phyloP scores from a whole-genome alignment of 331 rosid genomes.

The Rhamnella rubrinervis region DNA sequence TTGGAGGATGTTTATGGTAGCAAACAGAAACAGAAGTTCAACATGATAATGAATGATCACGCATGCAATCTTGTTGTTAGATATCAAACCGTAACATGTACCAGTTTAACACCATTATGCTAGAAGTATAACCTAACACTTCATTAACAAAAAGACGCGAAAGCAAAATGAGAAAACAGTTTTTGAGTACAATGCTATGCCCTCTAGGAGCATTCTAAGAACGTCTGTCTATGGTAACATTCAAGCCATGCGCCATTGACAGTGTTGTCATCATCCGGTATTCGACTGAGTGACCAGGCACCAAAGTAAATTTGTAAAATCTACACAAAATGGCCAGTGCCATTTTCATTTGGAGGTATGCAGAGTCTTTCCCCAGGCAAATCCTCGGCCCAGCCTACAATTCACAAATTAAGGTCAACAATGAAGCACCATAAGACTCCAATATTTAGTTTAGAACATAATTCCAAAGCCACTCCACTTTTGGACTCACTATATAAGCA shows the following conservation, averaged over 20 bases:
- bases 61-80: no score
- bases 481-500: background rate
- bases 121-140: no score
- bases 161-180: no score
- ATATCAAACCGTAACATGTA: no score
- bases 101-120: no score
- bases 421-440: background rate
- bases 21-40: no score
- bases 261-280: slow-evolving; percentile 93
- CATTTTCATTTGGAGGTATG: slow-evolving; percentile 96
- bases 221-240: slow-evolving; percentile 32
- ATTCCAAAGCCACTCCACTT: background rate
- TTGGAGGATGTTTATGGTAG: no score
- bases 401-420: slow-evolving; percentile 10
- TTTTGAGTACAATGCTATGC: no score
- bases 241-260: slow-evolving; percentile 86
- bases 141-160: no score
- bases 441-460: background rate
- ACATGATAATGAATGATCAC: no score
- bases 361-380: slow-evolving; percentile 95
- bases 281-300: slow-evolving; percentile 61
- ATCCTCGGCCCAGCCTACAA: slow-evolving; percentile 91
- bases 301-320: slow-evolving; percentile 74
- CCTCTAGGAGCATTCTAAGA: slow-evolving; percentile 6
- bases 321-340: slow-evolving; percentile 77